Base-by-base conservation (phyloP, 108 stramenopile genomes). In the Pseudonitzschia pungens region DNA sequence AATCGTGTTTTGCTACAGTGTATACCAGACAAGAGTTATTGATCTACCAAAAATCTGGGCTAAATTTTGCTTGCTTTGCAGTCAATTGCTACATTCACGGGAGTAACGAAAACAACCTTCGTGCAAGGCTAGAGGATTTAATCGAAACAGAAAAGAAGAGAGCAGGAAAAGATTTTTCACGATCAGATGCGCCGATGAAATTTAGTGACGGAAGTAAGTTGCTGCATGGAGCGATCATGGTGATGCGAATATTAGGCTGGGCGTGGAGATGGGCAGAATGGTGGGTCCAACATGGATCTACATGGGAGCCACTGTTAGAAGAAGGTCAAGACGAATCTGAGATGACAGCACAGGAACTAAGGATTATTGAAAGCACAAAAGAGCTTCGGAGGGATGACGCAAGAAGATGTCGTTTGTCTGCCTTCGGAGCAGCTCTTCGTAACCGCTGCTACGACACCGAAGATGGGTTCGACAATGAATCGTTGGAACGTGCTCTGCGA, bases 181-280 rank as follows among this genome's bases (percentile, higher is more conserved):
- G 53, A 69, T 44, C 65, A 53, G 89, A 75, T 66, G 28, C 42
- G 16, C 77, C 57, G 27, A 92, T 92, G 85, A 67, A 80, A 20
- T 83, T 91, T 67, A 64, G 76, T 28, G 81, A 90, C 79, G 91
- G 84, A 54, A 75, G 84, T 18, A 70, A 73, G 22, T 69, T 90
- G 21, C 65, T 89, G 55, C 87, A 91, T 77, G 65, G 78, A 18
- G 85, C 90, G 21, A 87, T 92, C 15, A 44, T 44, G 36, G 87
- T 93, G 4, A 71, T 93, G 78, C 66, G 79, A 22, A 79, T 73
- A 20, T 72, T 96, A 27, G 89, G 94, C 20, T 96, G 94, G 94
- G 92, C 92, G 15, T 96, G 94, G 94, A 76, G 92, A 56, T 96
- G 94, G 94, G 83, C 92, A 21, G 91, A 93, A 64, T 92, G 86